Base-by-base conservation (phyloP, 371 early-diverging fungal species). In the Smittium mucronatum region DNA sequence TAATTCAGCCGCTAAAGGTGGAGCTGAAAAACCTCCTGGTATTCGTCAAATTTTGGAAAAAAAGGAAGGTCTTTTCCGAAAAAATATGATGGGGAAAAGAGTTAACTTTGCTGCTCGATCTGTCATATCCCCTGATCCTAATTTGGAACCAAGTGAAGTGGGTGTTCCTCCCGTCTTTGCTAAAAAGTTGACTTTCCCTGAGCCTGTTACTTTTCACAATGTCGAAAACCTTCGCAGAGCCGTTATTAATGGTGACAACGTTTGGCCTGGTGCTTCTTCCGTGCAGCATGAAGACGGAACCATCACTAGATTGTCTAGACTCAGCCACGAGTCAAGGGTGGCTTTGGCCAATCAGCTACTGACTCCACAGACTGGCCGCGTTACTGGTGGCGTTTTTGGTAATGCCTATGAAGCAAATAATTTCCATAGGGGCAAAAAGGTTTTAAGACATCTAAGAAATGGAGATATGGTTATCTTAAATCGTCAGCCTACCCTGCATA, bases 1-100 rank as follows among this genome's bases (percentile, higher is more conserved):
- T 75, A 73, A 75, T 58, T 73, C 71, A 21, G 34, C 68, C 0
- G 74, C 75, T 28, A 84, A 83, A 26, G 84, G 86, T 68, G 85
- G 87, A 71, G 75, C 82, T 68, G 70, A 76, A 11, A 80, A 84
- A 0, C 87, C 94, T 25, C 87, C 91, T 11, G 98, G 98, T 75
- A 92, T 98, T 67, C 91, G 94, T 60, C 98, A 99, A 80, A 78
- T 97, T 11, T 82, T 99, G 64, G 99, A 99, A 81, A 99, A 98
- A 91, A 99, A 99, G 84, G 99, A 99, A 77, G 99, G 99, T 74
- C 81, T 99, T 59, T 99, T 99, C 86, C 85, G 99, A 69, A 96
- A 93, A 82, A 97, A 99, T 80, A 98, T 99, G 93, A 99, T 99
- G 99, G 99, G 99, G 68, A 99, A 99, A 82, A 91, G 99, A 81